Evolutionary conservation across 805 yeast species (phyloP), one percentile per base, ranked within the genome.

Genomic region (Zygoascus bituminiphila): DNA sequence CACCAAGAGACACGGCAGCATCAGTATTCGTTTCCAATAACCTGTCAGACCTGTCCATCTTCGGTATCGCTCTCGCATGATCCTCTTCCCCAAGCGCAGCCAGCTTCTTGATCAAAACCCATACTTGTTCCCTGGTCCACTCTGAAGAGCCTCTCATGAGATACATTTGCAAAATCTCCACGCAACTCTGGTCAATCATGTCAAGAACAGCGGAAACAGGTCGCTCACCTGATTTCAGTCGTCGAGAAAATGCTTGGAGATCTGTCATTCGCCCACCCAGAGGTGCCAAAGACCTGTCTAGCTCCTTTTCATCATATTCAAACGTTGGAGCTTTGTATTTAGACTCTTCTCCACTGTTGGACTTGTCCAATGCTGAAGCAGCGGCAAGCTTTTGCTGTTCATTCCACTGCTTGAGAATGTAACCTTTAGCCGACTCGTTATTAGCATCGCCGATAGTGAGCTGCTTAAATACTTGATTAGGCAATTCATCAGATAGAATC

Each of bases 251-350:
- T 24, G 91, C 82, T 65, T 93, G 96, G 45, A 93, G 71, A 63
- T 93, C 98, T 41, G 88, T 73, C 89, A 91, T 84, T 53, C 98
- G 79, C 37, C 98, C 98, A 19, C 98, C 98, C 23, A 93, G 67
- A 10, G 95, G 94, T 23, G 70, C 78, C 29, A 89, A 67, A 26
- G 81, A 75, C 4, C 68, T 65, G 21, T 78, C 81, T 21, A 88
- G 70, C 4, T 44, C 45, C 9, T n/a, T 26, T 14, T 20, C 31
- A 20, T 10, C 19, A 5, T 10, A 15, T n/a, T 47, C 38, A n/a
- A n/a, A n/a, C n/a, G n/a, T n/a, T n/a, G n/a, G n/a, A 8, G 50
- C 50, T 24, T 59, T 52, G n/a, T 12, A 12, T 12, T 12, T 12
- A 4, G 33, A 4, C 9, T 60, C 58, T 7, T 60, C 64, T 14